A percentile compares a stretch with the other conserved stretches of the same genome.
phyloP scores from a whole-genome alignment of 768 basidiomycete genomes.

The Suillus spraguei region DNA sequence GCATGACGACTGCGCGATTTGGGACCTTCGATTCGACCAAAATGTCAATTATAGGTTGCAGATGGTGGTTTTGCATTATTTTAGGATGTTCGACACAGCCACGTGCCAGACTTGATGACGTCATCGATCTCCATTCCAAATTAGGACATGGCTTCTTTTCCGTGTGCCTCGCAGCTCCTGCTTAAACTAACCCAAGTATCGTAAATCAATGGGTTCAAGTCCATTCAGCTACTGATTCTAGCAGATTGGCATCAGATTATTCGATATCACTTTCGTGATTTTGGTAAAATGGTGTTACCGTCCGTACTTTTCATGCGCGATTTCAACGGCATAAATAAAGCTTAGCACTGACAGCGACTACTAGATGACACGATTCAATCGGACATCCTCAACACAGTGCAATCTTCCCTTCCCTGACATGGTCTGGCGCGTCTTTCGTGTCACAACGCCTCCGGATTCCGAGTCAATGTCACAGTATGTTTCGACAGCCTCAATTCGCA shows the following conservation, averaged over 20 bases:
- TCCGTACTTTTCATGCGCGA: constrained; percentile 16
- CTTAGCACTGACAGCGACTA: background rate
- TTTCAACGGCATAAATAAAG: constrained; percentile 22
- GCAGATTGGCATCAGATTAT: too few species aligned
- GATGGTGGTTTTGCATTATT: background rate
- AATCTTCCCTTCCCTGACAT: constrained; percentile 8
- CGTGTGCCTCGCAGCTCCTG: constrained; percentile 25
- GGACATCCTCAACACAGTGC: constrained; percentile 16
- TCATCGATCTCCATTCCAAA: constrained; percentile 15
- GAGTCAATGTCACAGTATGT: background rate
- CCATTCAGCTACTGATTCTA: background rate
- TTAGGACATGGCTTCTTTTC: constrained; percentile 18
- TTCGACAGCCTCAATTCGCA: constrained; percentile 2
- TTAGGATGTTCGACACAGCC: too few species aligned
- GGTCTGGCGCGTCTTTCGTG: background rate
- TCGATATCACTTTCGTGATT: background rate
- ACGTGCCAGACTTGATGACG: too few species aligned
- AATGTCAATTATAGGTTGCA: background rate
- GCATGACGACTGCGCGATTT: constrained; percentile 33
- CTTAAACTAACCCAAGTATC: background rate
- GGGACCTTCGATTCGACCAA: background rate
- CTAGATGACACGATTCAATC: constrained; percentile 23
- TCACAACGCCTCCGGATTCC: background rate
- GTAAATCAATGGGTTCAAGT: background rate
- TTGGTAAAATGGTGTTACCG: constrained; percentile 1